Evolutionary conservation across 768 basidiomycete genomes (phyloP), one percentile per base, ranked within the genome.

Genomic region (Boletus fagicola): DNA sequence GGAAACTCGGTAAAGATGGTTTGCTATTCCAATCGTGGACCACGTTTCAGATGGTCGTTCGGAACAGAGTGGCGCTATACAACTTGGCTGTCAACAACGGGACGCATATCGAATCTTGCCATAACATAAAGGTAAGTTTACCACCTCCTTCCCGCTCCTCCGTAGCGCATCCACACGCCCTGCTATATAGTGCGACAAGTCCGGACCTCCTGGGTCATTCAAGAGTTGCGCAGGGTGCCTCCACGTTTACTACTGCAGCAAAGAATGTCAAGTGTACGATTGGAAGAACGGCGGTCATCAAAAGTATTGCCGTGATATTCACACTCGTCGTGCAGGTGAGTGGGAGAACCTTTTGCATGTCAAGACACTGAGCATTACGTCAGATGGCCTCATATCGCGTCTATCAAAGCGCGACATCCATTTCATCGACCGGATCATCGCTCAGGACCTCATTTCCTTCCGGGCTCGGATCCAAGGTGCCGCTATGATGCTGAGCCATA

Each of bases 191-290:
- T 70, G 69, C 16, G 54, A 55, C 46, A 72, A 58, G 40, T 62
- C 64, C 0, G 67, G 65, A 18, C 67, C 69, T 22, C 53, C 60
- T 9, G 67, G 62, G 24, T 67, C 65, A 28, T 63, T 71, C 44
- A 72, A 67, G 43, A 62, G 57, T 4, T 70, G 71, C 20, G 61
- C 61, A 7, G 67, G 69, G 10, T 70, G 69, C 50, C 66, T 66
- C 44, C 65, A 69, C 40, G 69, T 71, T 24, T 55, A 69, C 47
- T 72, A 70, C 40, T 70, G 69, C 52, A 62, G 67, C 56, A 70
- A 57, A 47, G 69, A 71, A 53, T 72, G 71, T 51, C 71, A 70
- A 46, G 65, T 55, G 0, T 62, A 68, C 49, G 69, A 70, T 38
- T 70, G 69, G 69, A 70, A 61, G 53, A 56, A 59, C n/a, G 69